phyloP scores from a whole-genome alignment of 345 rosid species.

The Rhizophora apiculata region DNA sequence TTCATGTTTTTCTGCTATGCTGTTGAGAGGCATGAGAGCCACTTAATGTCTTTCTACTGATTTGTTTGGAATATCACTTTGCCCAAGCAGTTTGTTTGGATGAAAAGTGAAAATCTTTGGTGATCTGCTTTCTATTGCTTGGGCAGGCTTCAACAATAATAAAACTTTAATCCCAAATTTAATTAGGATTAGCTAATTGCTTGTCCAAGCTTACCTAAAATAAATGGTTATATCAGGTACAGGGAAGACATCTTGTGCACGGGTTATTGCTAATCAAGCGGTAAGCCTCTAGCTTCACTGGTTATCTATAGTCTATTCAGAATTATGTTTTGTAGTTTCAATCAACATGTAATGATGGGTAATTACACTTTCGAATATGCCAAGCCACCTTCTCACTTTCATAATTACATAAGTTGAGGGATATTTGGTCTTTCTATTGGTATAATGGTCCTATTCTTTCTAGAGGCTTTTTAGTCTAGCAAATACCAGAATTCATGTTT shows the following conservation, averaged over 20 bases:
- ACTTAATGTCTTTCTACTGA: background rate
- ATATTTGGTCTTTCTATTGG: background rate
- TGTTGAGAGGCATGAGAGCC: conserved; percentile 3
- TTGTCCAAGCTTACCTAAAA: conserved; percentile 10
- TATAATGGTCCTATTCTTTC: conserved; percentile 4
- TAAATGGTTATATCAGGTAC: conserved; percentile 53
- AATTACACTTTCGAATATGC: too few species aligned
- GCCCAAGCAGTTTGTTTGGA: too few species aligned
- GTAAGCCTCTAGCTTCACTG: conserved; percentile 40
- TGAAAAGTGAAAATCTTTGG: too few species aligned
- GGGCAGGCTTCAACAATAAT: too few species aligned
- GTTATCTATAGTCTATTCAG: too few species aligned
- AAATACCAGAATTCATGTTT: background rate
- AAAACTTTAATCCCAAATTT: too few species aligned
- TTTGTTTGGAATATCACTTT: background rate
- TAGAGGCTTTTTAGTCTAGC: background rate
- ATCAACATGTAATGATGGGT: too few species aligned
- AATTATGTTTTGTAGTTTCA: too few species aligned
- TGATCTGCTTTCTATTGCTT: too few species aligned
- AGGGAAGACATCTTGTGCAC: conserved; percentile 95
- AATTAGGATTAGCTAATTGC: background rate
- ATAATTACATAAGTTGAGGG: background rate
- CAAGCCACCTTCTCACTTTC: too few species aligned
- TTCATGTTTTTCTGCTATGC: background rate
- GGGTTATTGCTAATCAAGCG: conserved; percentile 85